Evolutionary conservation across 306 rosid genomes (phyloP).

Genomic region (Glycine soja): DNA sequence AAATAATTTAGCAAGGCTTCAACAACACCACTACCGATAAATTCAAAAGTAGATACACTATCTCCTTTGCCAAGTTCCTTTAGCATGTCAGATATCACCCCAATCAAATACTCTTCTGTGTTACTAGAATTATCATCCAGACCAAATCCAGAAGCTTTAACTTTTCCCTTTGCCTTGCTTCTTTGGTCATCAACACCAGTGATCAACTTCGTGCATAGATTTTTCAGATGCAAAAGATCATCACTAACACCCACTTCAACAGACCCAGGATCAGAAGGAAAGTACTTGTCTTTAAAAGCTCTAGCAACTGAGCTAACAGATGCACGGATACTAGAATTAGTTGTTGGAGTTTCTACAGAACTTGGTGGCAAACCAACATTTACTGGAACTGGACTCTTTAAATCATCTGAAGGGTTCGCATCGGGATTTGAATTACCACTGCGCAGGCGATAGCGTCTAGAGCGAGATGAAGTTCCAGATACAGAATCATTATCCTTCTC

Average conservation of each 20-base stretch:
- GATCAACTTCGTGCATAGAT: conserved; percentile 75
- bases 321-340: conserved; percentile 63
- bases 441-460: conserved; percentile 81
- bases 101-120: conserved; percentile 72
- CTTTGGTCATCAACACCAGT: conserved; percentile 74
- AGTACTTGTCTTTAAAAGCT: conserved; percentile 82
- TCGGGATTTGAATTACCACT: conserved; percentile 66
- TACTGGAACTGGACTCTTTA: conserved; percentile 61
- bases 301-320: conserved; percentile 78
- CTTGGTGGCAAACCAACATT: conserved; percentile 72
- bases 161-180: conserved; percentile 76
- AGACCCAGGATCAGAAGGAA: conserved; percentile 75
- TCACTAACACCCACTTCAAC: conserved; percentile 84
- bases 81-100: conserved; percentile 77
- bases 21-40: conserved; percentile 91
- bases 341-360: conserved; percentile 71
- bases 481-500: conserved; percentile 76
- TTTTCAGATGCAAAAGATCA: conserved; percentile 78
- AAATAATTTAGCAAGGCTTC: conserved; percentile 80
- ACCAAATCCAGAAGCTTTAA: conserved; percentile 68
- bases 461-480: conserved; percentile 67
- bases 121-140: conserved; percentile 56
- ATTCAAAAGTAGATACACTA: conserved; percentile 96
- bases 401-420: conserved; percentile 69
- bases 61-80: conserved; percentile 87